These are phyloP conservation scores for Aspergillus conjunctus DNA, from an alignment of 495 filamentous ascomycete species.

Conservation along the genomic window DNA sequence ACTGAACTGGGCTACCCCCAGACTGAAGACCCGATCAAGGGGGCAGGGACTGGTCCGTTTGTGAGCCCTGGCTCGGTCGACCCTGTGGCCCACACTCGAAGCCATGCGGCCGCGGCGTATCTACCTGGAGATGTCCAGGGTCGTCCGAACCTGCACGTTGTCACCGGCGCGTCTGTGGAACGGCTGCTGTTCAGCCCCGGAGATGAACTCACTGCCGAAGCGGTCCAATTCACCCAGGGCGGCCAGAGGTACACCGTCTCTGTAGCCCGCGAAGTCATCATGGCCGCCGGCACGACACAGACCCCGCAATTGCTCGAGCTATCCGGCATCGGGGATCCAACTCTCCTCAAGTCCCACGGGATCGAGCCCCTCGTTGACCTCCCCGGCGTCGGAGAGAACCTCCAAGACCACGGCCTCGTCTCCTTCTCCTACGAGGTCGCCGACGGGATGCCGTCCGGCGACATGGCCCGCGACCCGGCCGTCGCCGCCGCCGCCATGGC, in stretches of 20 bases:
- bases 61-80: conserved; percentile 25
- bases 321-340: conserved; percentile 57
- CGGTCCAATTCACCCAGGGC: conserved; percentile 35
- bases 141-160: background rate
- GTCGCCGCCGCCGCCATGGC: conserved; percentile 26
- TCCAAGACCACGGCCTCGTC: conserved; percentile 35
- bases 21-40: conserved; percentile 26
- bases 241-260: conserved; percentile 32
- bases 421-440: conserved; percentile 17
- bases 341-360: conserved; percentile 10
- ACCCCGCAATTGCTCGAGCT: conserved; percentile 62
- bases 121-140: conserved; percentile 6
- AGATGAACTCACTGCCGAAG: conserved; percentile 29
- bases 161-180: conserved; percentile 3
- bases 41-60: conserved; percentile 24
- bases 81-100: background rate
- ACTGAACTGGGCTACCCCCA: conserved; percentile 23
- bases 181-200: too few relatives aligned
- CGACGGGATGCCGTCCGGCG: conserved; percentile 11
- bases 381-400: conserved; percentile 21
- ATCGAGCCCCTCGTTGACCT: conserved; percentile 13
- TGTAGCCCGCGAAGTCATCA: conserved; percentile 58
- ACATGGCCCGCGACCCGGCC: conserved; percentile 16
- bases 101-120: conserved; percentile 45
- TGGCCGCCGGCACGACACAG: conserved; percentile 59